Evolutionary conservation across 108 stramenopile species (phyloP).

Genomic region (Stephanodiscus triporus): DNA sequence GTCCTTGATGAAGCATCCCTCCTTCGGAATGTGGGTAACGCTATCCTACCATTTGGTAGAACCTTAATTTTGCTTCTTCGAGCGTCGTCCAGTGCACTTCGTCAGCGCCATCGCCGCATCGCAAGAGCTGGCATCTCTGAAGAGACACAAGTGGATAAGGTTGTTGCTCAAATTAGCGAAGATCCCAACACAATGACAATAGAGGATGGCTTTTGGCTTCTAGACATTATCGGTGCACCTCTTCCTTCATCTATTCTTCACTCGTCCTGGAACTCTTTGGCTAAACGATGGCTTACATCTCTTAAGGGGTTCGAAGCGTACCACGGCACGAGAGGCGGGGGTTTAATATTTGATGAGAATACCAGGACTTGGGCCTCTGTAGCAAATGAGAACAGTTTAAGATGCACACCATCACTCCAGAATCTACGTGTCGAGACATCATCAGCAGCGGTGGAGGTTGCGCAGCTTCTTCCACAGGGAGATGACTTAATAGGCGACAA

Average conservation of each 20-base stretch:
- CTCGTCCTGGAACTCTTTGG: conserved; percentile 54
- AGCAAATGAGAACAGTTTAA: conserved; percentile 1
- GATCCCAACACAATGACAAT: conserved; percentile 60
- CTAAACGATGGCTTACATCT: conserved; percentile 67
- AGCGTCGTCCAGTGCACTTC: conserved; percentile 58
- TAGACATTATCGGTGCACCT: conserved; percentile 74
- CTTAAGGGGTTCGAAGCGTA: conserved; percentile 64
- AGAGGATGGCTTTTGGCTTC: conserved; percentile 76
- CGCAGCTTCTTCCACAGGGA: conserved; percentile 19
- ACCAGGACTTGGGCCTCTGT: conserved; percentile 30
- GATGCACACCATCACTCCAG: conserved; percentile 11
- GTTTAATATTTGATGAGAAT: conserved; percentile 41
- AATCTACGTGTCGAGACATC: conserved; percentile 52
- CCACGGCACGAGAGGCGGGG: conserved; percentile 75
- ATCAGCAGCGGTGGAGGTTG: conserved; percentile 45
- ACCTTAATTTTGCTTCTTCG: conserved; percentile 78
- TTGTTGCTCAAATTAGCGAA: conserved; percentile 52
- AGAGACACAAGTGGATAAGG: conserved; percentile 29
- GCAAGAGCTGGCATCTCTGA: conserved; percentile 4
- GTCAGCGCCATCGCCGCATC: conserved; percentile 54
- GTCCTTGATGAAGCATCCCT: conserved; percentile 40
- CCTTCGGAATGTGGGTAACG: conserved; percentile 64
- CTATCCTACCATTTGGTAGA: conserved; percentile 79
- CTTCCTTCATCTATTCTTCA: conserved; percentile 64
- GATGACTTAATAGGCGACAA: conserved; percentile 13